Base-by-base conservation (phyloP, 495 filamentous ascomycete species). In the Annulohypoxylon maeteangense region DNA sequence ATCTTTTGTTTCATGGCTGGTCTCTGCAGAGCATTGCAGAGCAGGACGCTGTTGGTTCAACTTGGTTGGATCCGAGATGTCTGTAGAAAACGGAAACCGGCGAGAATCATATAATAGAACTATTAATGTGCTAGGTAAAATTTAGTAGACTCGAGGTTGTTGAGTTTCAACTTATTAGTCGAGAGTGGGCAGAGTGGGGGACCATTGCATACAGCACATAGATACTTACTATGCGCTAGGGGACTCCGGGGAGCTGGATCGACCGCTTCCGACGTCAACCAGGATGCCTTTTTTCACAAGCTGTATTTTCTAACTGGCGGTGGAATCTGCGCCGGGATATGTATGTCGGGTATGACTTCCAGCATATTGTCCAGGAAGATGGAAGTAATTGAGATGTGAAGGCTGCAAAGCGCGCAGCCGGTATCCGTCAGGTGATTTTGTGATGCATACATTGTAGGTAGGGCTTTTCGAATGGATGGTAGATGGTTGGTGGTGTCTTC, bases 221-320 rank as follows among this genome's bases (percentile, higher is more conserved):
- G 40, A 5, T 44, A 44, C 70, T 72, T 65, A 68, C 59, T 65
- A 65, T 65, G 65, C 65, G 65, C 65, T 60, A 66, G 47, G 42
- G 63, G 47, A 61, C 51, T 67, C 65, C 70, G 70, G 65, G 70
- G 70, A 72, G 70, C 54, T 68, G 59, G 65, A 64, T 67, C 60
- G 45, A 67, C 54, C 47, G 58, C 53, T 65, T 68, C 70, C 65
- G 65, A 54, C 18, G 70, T 62, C 61, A 62, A 68, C 65, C 32
- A 50, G 70, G 70, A 65, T 73, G 20, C n/a, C n/a, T 38, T 34
- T 54, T 42, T 65, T 23, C 18, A 56, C 25, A 31, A 44, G 18
- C 44, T 48, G 22, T 31, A 47, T 48, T 64, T 59, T 47, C 18
- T 56, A 23, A 65, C 40, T 60, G 47, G 61, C 65, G 65, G 70